These are phyloP conservation scores for Alloteropsis semialata DNA, from an alignment of 176 grass and related monocot species.

Conservation along the genomic window DNA sequence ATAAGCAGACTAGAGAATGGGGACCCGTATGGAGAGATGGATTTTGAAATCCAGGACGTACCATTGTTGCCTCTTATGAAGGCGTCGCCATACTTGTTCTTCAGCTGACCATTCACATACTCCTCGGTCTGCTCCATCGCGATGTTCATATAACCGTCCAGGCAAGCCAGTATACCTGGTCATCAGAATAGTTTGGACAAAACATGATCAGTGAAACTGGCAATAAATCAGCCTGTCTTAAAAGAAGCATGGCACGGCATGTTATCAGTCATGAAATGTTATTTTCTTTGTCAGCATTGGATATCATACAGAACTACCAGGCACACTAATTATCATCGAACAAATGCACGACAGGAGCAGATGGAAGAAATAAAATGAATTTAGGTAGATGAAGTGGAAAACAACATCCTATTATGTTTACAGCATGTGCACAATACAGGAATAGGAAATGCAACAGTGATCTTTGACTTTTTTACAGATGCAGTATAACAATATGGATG, in stretches of 20 bases:
- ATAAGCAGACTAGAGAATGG: neutral
- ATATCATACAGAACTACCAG: neutral
- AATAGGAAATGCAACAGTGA: neutral
- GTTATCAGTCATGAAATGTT: neutral
- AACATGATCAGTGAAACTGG: neutral
- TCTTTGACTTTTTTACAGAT: neutral
- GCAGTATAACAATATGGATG: neutral
- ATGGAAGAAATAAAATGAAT: neutral
- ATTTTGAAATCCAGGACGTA: conserved; percentile 35
- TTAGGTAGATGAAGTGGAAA: neutral
- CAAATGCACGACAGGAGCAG: neutral
- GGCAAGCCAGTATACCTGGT: conserved; percentile 84
- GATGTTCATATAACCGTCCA: conserved; percentile 98
- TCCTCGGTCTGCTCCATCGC: conserved; percentile 98
- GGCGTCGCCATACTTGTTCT: conserved; percentile 98
- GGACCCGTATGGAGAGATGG: neutral
- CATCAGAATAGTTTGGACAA: neutral
- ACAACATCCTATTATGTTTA: neutral
- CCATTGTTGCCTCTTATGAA: conserved; percentile 99
- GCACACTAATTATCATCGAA: neutral
- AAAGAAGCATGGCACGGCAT: neutral
- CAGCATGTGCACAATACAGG: neutral
- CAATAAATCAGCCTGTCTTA: neutral
- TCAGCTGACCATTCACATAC: conserved; percentile 89
- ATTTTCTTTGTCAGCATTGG: neutral